Base-by-base conservation (phyloP, 805 yeast species). In the Ogataea neopini region DNA sequence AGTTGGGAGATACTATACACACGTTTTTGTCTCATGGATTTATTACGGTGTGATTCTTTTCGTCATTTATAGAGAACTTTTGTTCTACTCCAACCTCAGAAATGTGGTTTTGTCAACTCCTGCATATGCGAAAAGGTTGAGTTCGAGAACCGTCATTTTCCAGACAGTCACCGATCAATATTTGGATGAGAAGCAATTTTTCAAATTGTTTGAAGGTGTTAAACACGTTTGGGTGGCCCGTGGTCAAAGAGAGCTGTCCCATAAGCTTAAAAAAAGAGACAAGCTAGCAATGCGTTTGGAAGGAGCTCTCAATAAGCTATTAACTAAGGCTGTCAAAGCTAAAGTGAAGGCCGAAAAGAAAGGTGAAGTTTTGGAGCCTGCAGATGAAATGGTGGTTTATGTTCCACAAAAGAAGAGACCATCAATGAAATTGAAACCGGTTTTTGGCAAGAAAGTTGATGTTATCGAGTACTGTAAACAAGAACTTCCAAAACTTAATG, bases 71-170 rank as follows among this genome's bases (percentile, higher is more conserved):
- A 75, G 97, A 50, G 99, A 92, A 67, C 71, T 90, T 56, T 79
- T 78, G 51, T 88, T 82, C 66, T 92, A 82, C 69, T 77, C 83
- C 48, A 83, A 94, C 3, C 70, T 88, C 58, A 79, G 95, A 56
- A 81, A 81, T 59, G 91, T 90, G 8, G 87, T 83, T 2, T 70
- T 89, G 47, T 76, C 97, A 1, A 79, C 96, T 8, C 96, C 96
- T 15, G 76, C 81, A 51, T 88, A 88, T 63, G 86, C 95, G 35
- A 75, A 77, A 49, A 82, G 81, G 56, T 66, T 87, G 30, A 77
- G 92, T 13, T 84, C 92, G 10, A 81, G 96, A 64, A 86, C 92
- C 1, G 88, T 92, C 1, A 73, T 92, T 43, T 82, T 91, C 66
- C 96, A 87, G 68, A 79, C 87, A 7, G 92, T 90, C 5, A 94